These are phyloP conservation scores for Kernera saxatilis DNA, from an alignment of 345 rosid genomes.

Conservation along the genomic window DNA sequence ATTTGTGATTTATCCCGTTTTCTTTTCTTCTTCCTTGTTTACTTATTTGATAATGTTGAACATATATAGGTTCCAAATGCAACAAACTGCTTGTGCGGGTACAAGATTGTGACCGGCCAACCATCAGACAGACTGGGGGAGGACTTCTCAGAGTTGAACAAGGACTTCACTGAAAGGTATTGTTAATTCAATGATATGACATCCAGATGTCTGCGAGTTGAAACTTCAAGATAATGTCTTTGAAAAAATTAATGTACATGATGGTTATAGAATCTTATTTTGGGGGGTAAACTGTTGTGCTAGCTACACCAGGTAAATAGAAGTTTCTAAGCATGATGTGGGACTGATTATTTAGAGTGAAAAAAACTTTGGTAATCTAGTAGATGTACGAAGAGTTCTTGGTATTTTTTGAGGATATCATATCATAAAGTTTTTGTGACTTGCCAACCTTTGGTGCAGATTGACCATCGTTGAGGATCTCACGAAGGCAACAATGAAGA, in stretches of 20 bases:
- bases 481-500: slow-evolving; percentile 87
- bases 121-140: slow-evolving; percentile 99
- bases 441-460: slow-evolving; percentile 39
- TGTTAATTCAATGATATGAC: neutral
- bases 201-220: neutral
- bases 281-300: neutral
- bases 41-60: slow-evolving; percentile 26
- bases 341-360: neutral
- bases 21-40: neutral
- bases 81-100: slow-evolving; percentile 89
- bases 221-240: neutral
- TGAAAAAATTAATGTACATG: neutral
- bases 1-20: neutral
- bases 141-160: slow-evolving; percentile 83
- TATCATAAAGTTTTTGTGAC: neutral
- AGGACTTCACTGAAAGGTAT: slow-evolving; percentile 88
- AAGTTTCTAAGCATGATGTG: neutral
- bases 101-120: slow-evolving; percentile 97
- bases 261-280: neutral
- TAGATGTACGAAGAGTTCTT: neutral
- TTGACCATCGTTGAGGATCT: slow-evolving; percentile 78
- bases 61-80: slow-evolving; percentile 87
- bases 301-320: neutral
- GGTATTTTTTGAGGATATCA: neutral
- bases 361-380: neutral